Percentiles rank a stretch among this genome's conserved stretches.
These are phyloP conservation scores for Ogataea allantospora DNA, from an alignment of 805 yeast species.

Conservation along the genomic window DNA sequence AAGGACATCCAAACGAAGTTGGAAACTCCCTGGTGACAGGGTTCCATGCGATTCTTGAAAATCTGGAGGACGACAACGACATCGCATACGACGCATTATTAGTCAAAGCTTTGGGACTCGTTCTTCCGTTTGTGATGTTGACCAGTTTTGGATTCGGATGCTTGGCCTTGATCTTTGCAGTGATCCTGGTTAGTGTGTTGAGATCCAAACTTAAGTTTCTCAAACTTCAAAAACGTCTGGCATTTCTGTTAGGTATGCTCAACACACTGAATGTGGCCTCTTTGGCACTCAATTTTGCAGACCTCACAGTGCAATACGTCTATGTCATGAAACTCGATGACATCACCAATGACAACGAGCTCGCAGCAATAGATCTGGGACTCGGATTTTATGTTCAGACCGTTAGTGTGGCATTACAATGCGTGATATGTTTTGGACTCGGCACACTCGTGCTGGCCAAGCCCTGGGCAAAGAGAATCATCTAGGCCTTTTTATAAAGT, in stretches of 20 bases:
- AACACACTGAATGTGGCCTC: constrained; percentile 10
- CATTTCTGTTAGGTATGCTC: constrained; percentile 8
- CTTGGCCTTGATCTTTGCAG: constrained; percentile 17
- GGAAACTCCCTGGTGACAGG: constrained; percentile 42
- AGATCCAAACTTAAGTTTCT: constrained; percentile 17
- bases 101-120: constrained; percentile 12
- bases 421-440: constrained; percentile 17
- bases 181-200: constrained; percentile 15
- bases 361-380: constrained; percentile 22
- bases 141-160: constrained; percentile 13
- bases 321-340: constrained; percentile 21
- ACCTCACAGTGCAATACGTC: constrained; percentile 14
- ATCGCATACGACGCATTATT: constrained; percentile 20
- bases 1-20: constrained; percentile 38
- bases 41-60: constrained; percentile 36
- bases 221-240: constrained; percentile 7
- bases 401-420: constrained; percentile 13
- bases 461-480: constrained; percentile 17
- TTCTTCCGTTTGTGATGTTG: constrained; percentile 16
- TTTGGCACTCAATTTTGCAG: constrained; percentile 12
- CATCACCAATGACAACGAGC: constrained; percentile 14
- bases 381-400: constrained; percentile 19
- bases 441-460: constrained; percentile 12
- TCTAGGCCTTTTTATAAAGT: constrained; percentile 11
- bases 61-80: constrained; percentile 23